Conservation (phyloP, 2,329 filamentous ascomycete genomes). For the Trichoderma sp. region DNA sequence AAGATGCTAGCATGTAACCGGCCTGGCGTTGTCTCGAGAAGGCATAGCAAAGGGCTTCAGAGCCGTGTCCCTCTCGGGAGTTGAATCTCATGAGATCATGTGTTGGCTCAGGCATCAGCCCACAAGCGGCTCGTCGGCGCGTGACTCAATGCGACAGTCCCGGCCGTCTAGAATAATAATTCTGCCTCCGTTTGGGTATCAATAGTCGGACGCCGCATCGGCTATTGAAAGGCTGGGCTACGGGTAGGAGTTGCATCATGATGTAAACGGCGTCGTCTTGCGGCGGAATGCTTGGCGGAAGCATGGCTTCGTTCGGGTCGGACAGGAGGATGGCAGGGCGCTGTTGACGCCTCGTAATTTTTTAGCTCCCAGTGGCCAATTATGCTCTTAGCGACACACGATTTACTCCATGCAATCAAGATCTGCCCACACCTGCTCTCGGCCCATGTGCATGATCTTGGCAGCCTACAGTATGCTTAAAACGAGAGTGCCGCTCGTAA, state of each 20-base stretch:
- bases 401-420: not conserved
- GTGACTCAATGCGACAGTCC: not conserved
- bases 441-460: not conserved
- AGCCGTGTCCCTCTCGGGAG: not conserved
- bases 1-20: not conserved
- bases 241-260: not conserved
- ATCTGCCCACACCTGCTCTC: not conserved
- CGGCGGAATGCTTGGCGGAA: not conserved
- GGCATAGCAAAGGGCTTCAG: not conserved
- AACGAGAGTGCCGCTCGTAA: not conserved
- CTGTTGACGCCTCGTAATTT: not conserved
- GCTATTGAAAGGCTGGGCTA: not conserved
- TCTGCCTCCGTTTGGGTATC: not conserved
- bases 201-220: not conserved
- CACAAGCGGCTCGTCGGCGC: not conserved
- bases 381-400: not conserved
- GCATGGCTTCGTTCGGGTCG: not conserved
- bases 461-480: not conserved
- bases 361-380: not conserved
- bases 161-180: not conserved
- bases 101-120: conserved; percentile 2
- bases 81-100: not conserved
- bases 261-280: not conserved
- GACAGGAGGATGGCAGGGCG: not conserved
- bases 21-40: not conserved